Conservation (phyloP, 495 filamentous ascomycete genomes). For the Lasiosphaeria miniovina region DNA sequence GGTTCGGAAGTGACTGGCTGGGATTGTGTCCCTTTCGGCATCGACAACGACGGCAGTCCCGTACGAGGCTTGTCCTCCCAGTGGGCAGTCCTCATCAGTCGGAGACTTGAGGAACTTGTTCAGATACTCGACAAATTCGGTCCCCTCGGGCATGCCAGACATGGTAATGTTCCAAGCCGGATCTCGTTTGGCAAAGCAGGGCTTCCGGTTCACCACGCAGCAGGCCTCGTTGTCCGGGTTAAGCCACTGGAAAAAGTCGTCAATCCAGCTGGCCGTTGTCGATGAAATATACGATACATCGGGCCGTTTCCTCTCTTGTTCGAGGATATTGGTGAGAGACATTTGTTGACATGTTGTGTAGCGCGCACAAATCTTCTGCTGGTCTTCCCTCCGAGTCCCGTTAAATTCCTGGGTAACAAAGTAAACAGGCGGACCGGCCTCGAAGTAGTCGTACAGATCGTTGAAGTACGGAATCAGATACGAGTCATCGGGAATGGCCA, state of each 20-base stretch:
- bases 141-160: conserved; percentile 84
- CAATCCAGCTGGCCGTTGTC: conserved; percentile 92
- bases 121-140: conserved; percentile 83
- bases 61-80: conserved; percentile 86
- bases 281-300: conserved; percentile 89
- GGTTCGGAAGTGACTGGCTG: conserved; percentile 87
- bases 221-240: conserved; percentile 80
- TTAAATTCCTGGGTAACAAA: conserved; percentile 86
- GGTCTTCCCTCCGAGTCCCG: conserved; percentile 65
- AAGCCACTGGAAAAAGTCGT: conserved; percentile 94
- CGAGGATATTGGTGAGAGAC: conserved; percentile 82
- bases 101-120: conserved; percentile 77
- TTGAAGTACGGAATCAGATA: conserved; percentile 95
- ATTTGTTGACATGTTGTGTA: conserved; percentile 82
- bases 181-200: conserved; percentile 73
- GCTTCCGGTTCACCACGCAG: conserved; percentile 61
- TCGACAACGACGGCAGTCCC: conserved; percentile 82
- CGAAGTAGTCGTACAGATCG: conserved; percentile 89
- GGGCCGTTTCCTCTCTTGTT: conserved; percentile 86
- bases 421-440: conserved; percentile 89
- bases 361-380: conserved; percentile 85
- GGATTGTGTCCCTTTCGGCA: conserved; percentile 56
- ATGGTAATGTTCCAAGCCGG: conserved; percentile 86
- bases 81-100: conserved; percentile 76
- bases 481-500: conserved; percentile 87